phyloP scores from a whole-genome alignment of 2,329 filamentous ascomycete species.

The Colletotrichum siamense region DNA sequence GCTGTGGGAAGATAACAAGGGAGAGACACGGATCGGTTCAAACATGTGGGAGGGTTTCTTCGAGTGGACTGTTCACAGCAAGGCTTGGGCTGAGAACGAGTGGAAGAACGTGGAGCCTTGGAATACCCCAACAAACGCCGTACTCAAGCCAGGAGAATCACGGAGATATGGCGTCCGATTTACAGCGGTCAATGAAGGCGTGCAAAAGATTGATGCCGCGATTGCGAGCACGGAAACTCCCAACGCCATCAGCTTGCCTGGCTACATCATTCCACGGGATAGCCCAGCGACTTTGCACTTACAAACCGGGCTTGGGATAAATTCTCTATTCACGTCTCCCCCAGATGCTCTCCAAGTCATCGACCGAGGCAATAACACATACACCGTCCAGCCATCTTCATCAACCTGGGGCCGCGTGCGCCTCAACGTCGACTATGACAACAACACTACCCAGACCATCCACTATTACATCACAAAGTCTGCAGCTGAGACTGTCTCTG shows the following conservation, averaged over 20 bases:
- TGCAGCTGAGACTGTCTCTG: slow-evolving; percentile 43
- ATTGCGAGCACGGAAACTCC: slow-evolving; percentile 49
- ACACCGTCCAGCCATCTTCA: slow-evolving; percentile 45
- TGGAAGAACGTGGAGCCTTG: slow-evolving; percentile 55
- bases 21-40: slow-evolving; percentile 48
- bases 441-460: slow-evolving; percentile 54
- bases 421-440: slow-evolving; percentile 50
- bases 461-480: slow-evolving; percentile 61
- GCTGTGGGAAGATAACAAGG: slow-evolving; percentile 47
- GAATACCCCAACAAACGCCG: slow-evolving; percentile 66
- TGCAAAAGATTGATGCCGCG: slow-evolving; percentile 52
- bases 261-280: slow-evolving; percentile 57
- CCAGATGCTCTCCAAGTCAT: slow-evolving; percentile 39
- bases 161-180: slow-evolving; percentile 58
- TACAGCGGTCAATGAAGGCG: slow-evolving; percentile 45
- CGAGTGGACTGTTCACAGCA: slow-evolving; percentile 61
- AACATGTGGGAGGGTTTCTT: slow-evolving; percentile 67
- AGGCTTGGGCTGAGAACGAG: slow-evolving; percentile 61
- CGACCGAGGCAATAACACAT: slow-evolving; percentile 24
- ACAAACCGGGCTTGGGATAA: slow-evolving; percentile 41
- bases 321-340: slow-evolving; percentile 43
- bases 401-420: slow-evolving; percentile 54
- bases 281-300: slow-evolving; percentile 50
- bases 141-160: slow-evolving; percentile 47
- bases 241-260: slow-evolving; percentile 56